These are phyloP conservation scores for Penicillium salamii DNA, from an alignment of 495 filamentous ascomycete genomes.

Conservation along the genomic window DNA sequence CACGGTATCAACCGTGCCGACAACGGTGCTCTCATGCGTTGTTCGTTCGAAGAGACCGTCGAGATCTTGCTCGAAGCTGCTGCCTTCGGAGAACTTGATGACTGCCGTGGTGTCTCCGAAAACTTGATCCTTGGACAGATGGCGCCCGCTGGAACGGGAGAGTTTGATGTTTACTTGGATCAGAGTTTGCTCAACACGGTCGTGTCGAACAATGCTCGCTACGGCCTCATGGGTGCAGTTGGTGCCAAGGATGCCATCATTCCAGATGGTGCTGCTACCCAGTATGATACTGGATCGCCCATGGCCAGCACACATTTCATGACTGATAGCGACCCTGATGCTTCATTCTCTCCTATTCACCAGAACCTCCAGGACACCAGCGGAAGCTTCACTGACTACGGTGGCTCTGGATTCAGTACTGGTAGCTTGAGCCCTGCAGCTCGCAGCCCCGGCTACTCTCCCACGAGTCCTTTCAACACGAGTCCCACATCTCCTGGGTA, in stretches of 20 bases:
- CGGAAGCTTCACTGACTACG: constrained; percentile 68
- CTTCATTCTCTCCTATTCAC: constrained; percentile 86
- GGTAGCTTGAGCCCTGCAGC: constrained; percentile 63
- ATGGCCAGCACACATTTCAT: constrained; percentile 75
- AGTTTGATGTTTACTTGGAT: constrained; percentile 89
- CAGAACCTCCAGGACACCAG: constrained; percentile 71
- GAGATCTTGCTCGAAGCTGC: constrained; percentile 97
- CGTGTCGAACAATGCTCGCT: constrained; percentile 81
- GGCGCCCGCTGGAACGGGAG: constrained; percentile 92
- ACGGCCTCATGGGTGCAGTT: constrained; percentile 73
- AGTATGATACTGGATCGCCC: constrained; percentile 90
- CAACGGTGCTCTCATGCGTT: constrained; percentile 97
- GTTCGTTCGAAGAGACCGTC: constrained; percentile 98
- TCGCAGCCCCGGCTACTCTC: constrained; percentile 68
- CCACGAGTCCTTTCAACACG: constrained; percentile 75
- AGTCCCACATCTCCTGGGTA: constrained; percentile 76
- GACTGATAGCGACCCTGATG: constrained; percentile 73
- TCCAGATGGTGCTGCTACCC: constrained; percentile 83
- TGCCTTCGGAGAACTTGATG: constrained; percentile 89
- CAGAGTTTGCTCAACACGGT: constrained; percentile 93
- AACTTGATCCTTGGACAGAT: constrained; percentile 98
- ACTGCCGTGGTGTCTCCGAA: constrained; percentile 96
- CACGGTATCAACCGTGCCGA: constrained; percentile 98
- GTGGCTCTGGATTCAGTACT: constrained; percentile 42
- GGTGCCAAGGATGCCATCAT: constrained; percentile 65